Conservation (phyloP, 192 early-diverging fungal genomes). For the Fimicolochytrium jonesii region DNA sequence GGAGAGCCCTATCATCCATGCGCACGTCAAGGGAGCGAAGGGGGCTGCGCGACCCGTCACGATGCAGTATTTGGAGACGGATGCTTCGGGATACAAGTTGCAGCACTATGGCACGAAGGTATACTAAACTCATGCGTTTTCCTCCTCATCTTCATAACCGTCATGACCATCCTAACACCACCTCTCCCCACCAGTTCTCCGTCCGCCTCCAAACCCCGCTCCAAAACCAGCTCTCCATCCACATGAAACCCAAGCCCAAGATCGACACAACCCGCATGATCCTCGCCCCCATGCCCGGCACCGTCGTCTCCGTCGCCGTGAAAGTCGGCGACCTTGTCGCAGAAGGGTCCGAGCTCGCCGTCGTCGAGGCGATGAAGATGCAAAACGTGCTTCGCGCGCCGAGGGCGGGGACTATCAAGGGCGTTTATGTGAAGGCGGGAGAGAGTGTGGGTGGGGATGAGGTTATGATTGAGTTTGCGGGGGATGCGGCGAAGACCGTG, state of each 20-base stretch:
- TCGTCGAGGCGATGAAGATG: slow-evolving; percentile 99
- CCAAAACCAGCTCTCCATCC: slow-evolving; percentile 63
- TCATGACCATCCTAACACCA: too few relatives aligned
- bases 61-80: neutral
- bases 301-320: slow-evolving; percentile 76
- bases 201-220: slow-evolving; percentile 54
- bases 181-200: slow-evolving; percentile 56
- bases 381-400: slow-evolving; percentile 85
- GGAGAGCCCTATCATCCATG: slow-evolving; percentile 67
- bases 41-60: neutral
- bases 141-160: neutral
- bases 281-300: slow-evolving; percentile 88
- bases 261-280: slow-evolving; percentile 70
- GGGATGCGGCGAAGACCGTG: too few relatives aligned
- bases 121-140: neutral
- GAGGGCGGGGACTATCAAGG: slow-evolving; percentile 71
- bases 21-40: slow-evolving; percentile 28
- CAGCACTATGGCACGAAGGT: neutral
- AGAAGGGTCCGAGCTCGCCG: slow-evolving; percentile 77
- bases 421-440: slow-evolving; percentile 68
- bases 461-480: slow-evolving; percentile 24
- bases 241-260: slow-evolving; percentile 75
- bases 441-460: slow-evolving; percentile 75
- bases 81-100: slow-evolving; percentile 54
- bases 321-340: slow-evolving; percentile 74